Evolutionary conservation across 345 rosid genomes (phyloP).

Genomic region (Rhodomyrtus tomentosa): DNA sequence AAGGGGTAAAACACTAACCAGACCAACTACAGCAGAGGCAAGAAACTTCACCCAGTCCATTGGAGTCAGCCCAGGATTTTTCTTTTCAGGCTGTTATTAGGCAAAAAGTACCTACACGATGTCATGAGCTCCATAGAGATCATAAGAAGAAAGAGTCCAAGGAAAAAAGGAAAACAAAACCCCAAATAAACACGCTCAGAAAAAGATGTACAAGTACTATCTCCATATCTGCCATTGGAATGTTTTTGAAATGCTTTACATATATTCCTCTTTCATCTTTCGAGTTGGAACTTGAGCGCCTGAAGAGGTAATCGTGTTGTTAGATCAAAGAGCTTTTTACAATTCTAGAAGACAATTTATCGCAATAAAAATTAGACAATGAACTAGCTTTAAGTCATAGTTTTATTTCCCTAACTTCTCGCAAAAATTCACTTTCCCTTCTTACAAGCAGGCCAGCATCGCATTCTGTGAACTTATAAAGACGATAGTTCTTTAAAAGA

Average conservation of each 20-base stretch:
- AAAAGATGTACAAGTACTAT: slow-evolving; percentile 76
- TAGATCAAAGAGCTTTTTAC: background rate
- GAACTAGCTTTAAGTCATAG: background rate
- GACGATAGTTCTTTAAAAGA: background rate
- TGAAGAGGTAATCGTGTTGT: slow-evolving; percentile 4
- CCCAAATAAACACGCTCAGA: background rate
- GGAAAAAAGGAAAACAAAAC: background rate
- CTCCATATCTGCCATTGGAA: slow-evolving; percentile 99
- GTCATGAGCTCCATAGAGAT: slow-evolving; percentile 1
- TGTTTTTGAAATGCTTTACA: slow-evolving; percentile 93
- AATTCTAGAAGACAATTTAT: background rate
- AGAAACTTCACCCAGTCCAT: slow-evolving; percentile 98
- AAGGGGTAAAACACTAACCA: slow-evolving; percentile 40
- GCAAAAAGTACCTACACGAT: slow-evolving; percentile 1
- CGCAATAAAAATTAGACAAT: background rate
- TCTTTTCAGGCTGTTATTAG: slow-evolving; percentile 84
- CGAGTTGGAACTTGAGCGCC: slow-evolving; percentile 47
- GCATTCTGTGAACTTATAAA: background rate
- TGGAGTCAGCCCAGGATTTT: slow-evolving; percentile 94
- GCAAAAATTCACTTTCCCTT: background rate
- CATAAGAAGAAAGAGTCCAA: background rate
- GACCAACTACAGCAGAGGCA: slow-evolving; percentile 80
- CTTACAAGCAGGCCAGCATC: background rate
- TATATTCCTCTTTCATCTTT: slow-evolving; percentile 59
- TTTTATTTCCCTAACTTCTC: background rate